Base-by-base conservation (phyloP, 2,329 filamentous ascomycete genomes). In the Biscogniauxia marginata region DNA sequence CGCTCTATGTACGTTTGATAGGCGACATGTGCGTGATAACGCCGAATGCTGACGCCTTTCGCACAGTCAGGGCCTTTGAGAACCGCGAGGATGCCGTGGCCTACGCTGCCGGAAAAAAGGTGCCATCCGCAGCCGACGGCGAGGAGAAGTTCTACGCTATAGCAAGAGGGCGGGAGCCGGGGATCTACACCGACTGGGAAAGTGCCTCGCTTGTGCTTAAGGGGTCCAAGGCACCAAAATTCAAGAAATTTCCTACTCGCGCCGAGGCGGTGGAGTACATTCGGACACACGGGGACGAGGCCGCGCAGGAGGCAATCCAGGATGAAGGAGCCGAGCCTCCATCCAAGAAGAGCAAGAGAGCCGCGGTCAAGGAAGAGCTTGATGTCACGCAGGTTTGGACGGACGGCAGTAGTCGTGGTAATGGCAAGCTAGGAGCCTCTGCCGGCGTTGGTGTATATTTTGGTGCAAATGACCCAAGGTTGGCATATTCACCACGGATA, bases 211-310 rank as follows among this genome's bases (percentile, higher is more conserved):
- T 85, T 61, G 89, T 93, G 61, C 90, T 95, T 59, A 84, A 79
- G 25, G 90, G 88, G 2, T 87, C 86, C 68, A 87, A 87, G 64
- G 86, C 85, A 4, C 83, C 84, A 44, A 85, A 85, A 63, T 85
- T 89, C 71, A 89, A 87, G 72, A 88, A 83, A 59, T 93, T 92
- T 62, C 72, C 76, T 3, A 88, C 84, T 1, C 79, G 81, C 22
- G 79, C 79, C 55, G 91, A 96, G 71, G 93, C 93, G 0, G 85
- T 93, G 67, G 84, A 84, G 19, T 97, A 90, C 70, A 89, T 96
- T 52, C 75, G 74, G 58, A 68, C 74, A 62, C 73, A 75, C 52
- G 77, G 77, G n/a, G 77, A 73, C 57, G 71, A 70, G 19, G 74
- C 75, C n/a, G 75, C 77, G 2, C 73, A 77, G 46, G 69, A 75